Conservation (phyloP, 345 rosid genomes). For the Fremontodendron californicum region DNA sequence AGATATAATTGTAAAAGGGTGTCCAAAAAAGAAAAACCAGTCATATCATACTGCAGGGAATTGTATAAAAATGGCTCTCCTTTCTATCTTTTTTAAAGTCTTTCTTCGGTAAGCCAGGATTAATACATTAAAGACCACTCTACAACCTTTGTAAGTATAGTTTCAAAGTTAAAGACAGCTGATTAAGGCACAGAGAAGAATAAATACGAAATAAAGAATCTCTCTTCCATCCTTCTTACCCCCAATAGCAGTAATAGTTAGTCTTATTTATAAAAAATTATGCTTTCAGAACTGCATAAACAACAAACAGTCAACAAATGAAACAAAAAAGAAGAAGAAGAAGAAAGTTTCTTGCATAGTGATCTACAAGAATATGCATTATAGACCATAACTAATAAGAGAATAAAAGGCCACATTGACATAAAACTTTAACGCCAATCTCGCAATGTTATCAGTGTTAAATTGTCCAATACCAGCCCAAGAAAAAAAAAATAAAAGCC, state of each 20-base stretch:
- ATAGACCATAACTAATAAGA: neutral
- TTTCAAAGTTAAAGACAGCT: neutral
- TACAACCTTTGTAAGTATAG: neutral
- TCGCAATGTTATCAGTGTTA: neutral
- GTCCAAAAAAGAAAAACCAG: neutral
- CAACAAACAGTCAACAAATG: neutral
- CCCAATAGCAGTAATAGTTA: neutral
- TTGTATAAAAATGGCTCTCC: neutral
- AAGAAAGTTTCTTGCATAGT: neutral
- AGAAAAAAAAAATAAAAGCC: too few relatives aligned
- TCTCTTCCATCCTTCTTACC: neutral
- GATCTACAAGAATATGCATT: neutral
- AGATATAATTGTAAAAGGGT: neutral
- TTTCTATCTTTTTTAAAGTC: neutral
- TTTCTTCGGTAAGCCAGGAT: constrained; percentile 1
- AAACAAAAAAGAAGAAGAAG: neutral
- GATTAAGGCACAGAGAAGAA: neutral
- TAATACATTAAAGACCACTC: neutral
- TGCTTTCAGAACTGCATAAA: neutral
- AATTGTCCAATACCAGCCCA: too few relatives aligned
- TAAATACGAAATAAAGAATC: neutral
- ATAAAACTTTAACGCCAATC: neutral
- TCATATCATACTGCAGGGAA: neutral
- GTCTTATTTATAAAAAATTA: neutral
- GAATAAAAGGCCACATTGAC: neutral